Base-by-base conservation (phyloP, 176 grass and related monocot species). In the Oryza coarctata region DNA sequence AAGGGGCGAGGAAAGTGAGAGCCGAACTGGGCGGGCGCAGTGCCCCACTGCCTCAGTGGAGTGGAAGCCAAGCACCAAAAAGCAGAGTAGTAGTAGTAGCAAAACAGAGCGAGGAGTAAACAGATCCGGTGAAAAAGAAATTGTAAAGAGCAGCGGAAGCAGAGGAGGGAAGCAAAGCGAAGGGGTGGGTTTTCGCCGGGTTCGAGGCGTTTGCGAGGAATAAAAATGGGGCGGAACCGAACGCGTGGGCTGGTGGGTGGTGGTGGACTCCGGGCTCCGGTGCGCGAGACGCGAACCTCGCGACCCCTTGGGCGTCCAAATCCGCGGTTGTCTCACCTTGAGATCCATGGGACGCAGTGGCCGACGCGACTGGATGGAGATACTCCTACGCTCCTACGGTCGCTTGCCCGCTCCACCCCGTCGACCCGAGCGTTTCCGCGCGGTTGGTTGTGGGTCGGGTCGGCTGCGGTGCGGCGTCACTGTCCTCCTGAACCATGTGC, bases 141-240 rank as follows among this genome's bases (percentile, higher is more conserved):
- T 1, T n/a, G 50, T 55, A 55, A 55, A 23, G 13, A 4, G 22
- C 11, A 20, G 27, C 5, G 73, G 8, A 70, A 27, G 40, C 15
- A n/a, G 55, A 44, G 15, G 9, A 0, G 22, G 39, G 23, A 68
- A 68, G 45, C 64, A 31, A 28, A 57, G 73, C 25, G 5, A 26
- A 70, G 38, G 0, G 38, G 22, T 14, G 68, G 52, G 52, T 39
- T 39, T 25, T 60, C 55, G 55, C 2, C 7, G 80, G 44, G 57
- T 47, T 79, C 86, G 86, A 84, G 80, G 80, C 41, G 78, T 14
- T 14, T 73, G 30, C 30, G 79, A 47, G 75, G 75, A 88, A 74
- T 84, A 79, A 84, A 88, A 73, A 60, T 27, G 33, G 64, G 55
- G 5, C 22, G 63, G 60, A 44, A 29, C 62, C 39, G 13, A 61